These are phyloP conservation scores for Tinospora cordifolia DNA, from an alignment of 164 flowering plant genomes.

Conservation along the genomic window DNA sequence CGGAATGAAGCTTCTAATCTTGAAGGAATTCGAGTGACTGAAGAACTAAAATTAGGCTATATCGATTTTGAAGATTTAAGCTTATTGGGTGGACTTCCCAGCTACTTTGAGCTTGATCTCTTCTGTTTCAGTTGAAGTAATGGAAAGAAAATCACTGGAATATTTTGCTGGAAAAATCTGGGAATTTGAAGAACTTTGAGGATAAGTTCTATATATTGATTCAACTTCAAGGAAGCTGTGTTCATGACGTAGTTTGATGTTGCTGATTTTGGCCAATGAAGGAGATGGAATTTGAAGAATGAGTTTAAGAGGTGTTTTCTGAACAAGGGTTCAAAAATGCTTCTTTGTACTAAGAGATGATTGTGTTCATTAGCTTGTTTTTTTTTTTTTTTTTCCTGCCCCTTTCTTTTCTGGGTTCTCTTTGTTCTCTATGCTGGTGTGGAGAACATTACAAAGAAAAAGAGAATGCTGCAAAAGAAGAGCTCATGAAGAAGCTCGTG, in stretches of 20 bases:
- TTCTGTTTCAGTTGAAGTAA: no score
- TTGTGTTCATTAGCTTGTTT: neutral
- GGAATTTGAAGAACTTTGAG: no score
- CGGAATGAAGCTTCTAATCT: neutral
- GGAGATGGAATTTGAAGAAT: neutral
- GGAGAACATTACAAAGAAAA: neutral
- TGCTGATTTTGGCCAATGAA: neutral
- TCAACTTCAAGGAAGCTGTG: no score
- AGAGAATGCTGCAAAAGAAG: slow-evolving; percentile 8
- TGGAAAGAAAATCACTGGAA: no score
- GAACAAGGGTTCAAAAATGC: neutral
- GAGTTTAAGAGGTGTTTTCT: neutral
- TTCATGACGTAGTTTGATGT: no score
- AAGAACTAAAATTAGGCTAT: neutral
- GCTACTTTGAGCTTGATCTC: no score
- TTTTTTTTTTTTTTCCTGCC: neutral
- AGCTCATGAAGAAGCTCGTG: slow-evolving; percentile 7
- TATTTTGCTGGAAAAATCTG: no score
- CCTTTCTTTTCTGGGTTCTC: no score
- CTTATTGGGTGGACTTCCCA: no score
- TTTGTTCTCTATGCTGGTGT: slow-evolving; percentile 8
- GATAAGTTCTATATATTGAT: no score
- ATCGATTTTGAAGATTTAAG: no score
- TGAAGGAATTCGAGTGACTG: neutral
- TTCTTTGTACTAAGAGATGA: neutral